phyloP scores from a whole-genome alignment of 2,329 filamentous ascomycete genomes.

The Huntiella omanensis region DNA sequence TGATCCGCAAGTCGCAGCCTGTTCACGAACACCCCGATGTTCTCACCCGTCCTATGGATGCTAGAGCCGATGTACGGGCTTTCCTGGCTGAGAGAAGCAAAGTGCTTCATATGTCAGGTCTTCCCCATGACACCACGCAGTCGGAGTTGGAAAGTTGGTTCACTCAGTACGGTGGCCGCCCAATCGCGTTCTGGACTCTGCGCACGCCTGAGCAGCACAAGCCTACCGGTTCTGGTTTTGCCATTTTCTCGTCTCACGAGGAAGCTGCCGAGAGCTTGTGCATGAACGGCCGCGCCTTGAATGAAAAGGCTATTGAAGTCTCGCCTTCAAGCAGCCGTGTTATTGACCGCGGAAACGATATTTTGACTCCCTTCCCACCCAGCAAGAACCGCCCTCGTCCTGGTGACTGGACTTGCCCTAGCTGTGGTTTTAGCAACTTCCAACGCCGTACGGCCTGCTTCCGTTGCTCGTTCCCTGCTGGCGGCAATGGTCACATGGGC shows the following conservation, averaged over 20 bases:
- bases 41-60: conserved; percentile 86
- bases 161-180: conserved; percentile 91
- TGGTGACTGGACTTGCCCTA: conserved; percentile 97
- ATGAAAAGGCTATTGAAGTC: conserved; percentile 97
- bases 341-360: conserved; percentile 84
- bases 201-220: conserved; percentile 97
- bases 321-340: conserved; percentile 95
- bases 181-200: conserved; percentile 97
- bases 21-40: conserved; percentile 88
- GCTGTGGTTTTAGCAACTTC: conserved; percentile 98
- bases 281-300: conserved; percentile 96
- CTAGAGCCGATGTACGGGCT: conserved; percentile 83
- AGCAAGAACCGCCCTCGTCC: conserved; percentile 96
- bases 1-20: conserved; percentile 93
- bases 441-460: conserved; percentile 96
- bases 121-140: conserved; percentile 95
- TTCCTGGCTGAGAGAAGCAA: conserved; percentile 95
- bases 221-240: conserved; percentile 95
- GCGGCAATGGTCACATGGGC: conserved; percentile 52
- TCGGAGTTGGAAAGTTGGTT: conserved; percentile 99
- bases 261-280: conserved; percentile 96
- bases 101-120: conserved; percentile 90
- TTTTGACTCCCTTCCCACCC: conserved; percentile 89
- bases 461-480: conserved; percentile 96
- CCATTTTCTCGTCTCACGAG: conserved; percentile 96